phyloP scores from a whole-genome alignment of 2,329 filamentous ascomycete genomes.

The Sporothrix euskadiensis region DNA sequence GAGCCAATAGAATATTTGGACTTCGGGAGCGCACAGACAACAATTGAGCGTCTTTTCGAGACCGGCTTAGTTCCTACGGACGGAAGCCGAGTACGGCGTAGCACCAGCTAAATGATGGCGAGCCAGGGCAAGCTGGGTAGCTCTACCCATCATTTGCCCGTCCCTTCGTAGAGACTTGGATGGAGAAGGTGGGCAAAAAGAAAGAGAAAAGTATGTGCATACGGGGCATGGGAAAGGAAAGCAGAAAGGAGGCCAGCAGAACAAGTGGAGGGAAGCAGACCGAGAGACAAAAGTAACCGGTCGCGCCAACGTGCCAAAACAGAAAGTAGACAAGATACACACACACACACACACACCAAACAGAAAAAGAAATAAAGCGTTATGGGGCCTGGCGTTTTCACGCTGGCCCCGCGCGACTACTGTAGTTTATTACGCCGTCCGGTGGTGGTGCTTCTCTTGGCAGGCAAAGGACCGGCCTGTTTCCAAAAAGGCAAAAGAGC shows the following conservation, averaged over 20 bases:
- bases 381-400: not conserved
- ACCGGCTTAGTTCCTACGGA: conserved; percentile 2
- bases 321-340: not conserved
- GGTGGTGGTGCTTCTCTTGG: conserved; percentile 9
- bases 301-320: not conserved
- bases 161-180: not conserved
- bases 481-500: not conserved
- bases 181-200: not conserved
- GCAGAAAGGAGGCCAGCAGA: not conserved
- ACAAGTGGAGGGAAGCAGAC: not conserved
- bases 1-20: not conserved
- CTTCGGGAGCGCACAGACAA: conserved; percentile 11
- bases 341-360: too few relatives aligned
- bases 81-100: conserved; percentile 1
- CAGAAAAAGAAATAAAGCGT: not conserved
- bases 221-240: not conserved
- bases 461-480: conserved; percentile 19
- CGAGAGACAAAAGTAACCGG: not conserved
- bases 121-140: not conserved
- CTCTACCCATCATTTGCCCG: not conserved
- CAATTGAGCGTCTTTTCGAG: not conserved
- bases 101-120: not conserved
- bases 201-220: not conserved
- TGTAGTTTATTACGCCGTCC: not conserved
- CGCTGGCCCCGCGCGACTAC: not conserved